Evolutionary conservation across 441 rosid genomes (phyloP).

Genomic region (Eutrema salsugineum): DNA sequence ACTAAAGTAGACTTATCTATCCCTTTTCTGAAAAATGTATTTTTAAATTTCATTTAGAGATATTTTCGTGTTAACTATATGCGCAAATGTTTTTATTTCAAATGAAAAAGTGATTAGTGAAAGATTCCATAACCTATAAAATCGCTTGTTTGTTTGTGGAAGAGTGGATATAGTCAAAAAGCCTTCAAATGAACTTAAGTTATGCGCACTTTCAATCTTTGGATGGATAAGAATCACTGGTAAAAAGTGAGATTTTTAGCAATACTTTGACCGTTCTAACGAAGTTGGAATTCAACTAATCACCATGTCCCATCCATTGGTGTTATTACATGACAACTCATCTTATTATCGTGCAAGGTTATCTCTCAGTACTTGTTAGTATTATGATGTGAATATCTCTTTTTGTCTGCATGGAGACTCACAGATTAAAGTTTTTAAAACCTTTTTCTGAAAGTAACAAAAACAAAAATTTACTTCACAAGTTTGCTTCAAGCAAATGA

Average conservation of each 20-base stretch:
- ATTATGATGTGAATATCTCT: background rate
- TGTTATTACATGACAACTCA: constrained; percentile 20
- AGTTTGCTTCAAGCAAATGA: background rate
- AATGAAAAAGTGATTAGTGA: background rate
- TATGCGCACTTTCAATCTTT: constrained; percentile 33
- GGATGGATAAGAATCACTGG: constrained; percentile 33
- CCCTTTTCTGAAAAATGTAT: background rate
- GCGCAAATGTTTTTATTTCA: background rate
- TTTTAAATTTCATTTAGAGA: background rate
- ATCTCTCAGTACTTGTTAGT: constrained; percentile 2
- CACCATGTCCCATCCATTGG: constrained; percentile 22
- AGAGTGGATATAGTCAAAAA: constrained; percentile 36
- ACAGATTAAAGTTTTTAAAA: background rate
- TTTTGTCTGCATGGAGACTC: constrained; percentile 24
- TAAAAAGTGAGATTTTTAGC: constrained; percentile 23
- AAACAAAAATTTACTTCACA: too few species aligned
- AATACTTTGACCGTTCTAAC: constrained; percentile 26
- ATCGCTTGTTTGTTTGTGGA: constrained; percentile 7
- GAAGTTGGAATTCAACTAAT: constrained; percentile 24
- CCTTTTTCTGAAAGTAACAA: too few species aligned
- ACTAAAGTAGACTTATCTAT: background rate
- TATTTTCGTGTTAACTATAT: background rate
- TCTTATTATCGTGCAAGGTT: constrained; percentile 9
- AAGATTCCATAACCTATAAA: constrained; percentile 14
- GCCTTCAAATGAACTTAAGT: constrained; percentile 21